Base-by-base conservation (phyloP, 139 green algal genomes). In the Coccomyxa sp. region DNA sequence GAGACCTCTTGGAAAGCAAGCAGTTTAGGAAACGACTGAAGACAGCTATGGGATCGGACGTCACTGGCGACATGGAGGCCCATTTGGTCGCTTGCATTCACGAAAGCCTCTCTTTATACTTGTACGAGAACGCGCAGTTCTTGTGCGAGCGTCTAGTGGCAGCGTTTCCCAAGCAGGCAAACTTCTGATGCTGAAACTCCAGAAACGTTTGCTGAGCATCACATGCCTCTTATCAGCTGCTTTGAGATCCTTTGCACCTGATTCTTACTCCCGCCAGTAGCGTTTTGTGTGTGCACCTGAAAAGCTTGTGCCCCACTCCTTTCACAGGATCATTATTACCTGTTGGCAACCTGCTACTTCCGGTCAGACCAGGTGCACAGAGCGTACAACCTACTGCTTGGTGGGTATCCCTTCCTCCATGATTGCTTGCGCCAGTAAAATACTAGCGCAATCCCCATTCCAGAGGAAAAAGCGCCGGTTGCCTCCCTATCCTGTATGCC, bases 281-380 rank as follows among this genome's bases (percentile, higher is more conserved):
- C 38, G 38, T 51, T 3, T 51, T 51, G 38, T 51, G 7, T 51
- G 38, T 51, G 38, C 38, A 51, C 7, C 66, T 74, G 9, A 74
- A 30, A 10, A 1, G 4, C 23, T 77, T 77, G 71, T 32, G 27
- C 10, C 86, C 83, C 90, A 97, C 94, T 84, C 79, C n/a, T 95
- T 51, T 51, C 38, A 51, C 38, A 51, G 38, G 38, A 51, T 7
- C 38, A 98, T 85, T 84, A 90, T n/a, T 87, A 91, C 27, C 87
- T 98, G 27, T 90, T 98, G 67, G 94, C 94, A 10, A 92, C 90
- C 1, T 98, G 94, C 85, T 96, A 98, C 87, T 89, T 91, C 79
- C 89, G 93, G 58, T 90, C 86, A 45, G 90, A 95, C 77, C 91
- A 98, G 82, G 84, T 90, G 7, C 93, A 95, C 77, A 80, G 93